phyloP scores from a whole-genome alignment of 2,329 filamentous ascomycete species.

The Sphaceloma murrayae region DNA sequence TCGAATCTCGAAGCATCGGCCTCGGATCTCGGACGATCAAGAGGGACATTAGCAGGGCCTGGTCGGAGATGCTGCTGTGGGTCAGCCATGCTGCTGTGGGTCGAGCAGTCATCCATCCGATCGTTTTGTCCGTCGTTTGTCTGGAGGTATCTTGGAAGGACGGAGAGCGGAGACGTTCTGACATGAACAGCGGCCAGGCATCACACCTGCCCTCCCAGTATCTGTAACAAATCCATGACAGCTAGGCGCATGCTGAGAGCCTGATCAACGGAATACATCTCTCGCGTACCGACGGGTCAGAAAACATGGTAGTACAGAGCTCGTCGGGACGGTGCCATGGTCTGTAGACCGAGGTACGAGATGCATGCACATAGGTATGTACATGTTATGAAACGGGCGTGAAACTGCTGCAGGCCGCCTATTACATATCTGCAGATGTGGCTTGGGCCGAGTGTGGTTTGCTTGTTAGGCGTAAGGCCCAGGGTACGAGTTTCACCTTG shows the following conservation, averaged over 20 bases:
- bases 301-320: background rate
- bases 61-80: conserved; percentile 1
- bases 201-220: no score
- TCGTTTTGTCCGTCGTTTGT: no score
- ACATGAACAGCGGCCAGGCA: no score
- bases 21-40: conserved; percentile 14
- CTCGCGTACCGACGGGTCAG: background rate
- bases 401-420: conserved; percentile 13
- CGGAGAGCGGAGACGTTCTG: background rate
- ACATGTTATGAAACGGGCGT: conserved; percentile 6
- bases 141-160: no score
- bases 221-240: background rate
- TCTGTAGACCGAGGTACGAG: conserved; percentile 5
- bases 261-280: no score
- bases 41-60: conserved; percentile 8
- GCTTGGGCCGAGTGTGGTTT: conserved; percentile 2
- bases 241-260: background rate
- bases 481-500: conserved; percentile 5
- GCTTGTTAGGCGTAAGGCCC: conserved; percentile 1
- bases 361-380: conserved; percentile 3
- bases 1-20: background rate
- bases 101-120: conserved; percentile 1
- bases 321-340: background rate
- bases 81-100: conserved; percentile 6
- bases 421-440: conserved; percentile 2